These are phyloP conservation scores for Hordeum marinum DNA, from an alignment of 176 grass and related monocot genomes.

Conservation along the genomic window DNA sequence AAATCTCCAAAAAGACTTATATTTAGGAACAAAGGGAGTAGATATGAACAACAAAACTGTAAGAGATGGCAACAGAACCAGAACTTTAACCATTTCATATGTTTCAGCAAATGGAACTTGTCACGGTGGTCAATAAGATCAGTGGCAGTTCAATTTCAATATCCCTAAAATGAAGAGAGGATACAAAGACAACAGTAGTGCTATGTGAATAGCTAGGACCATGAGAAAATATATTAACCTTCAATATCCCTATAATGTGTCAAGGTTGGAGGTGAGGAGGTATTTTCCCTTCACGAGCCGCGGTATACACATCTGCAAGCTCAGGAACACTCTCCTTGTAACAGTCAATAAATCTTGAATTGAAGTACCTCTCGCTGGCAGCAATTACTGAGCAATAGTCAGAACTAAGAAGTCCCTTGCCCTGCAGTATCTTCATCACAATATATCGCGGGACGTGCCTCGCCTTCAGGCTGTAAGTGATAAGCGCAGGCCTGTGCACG, in stretches of 20 bases:
- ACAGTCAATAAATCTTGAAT: constrained; percentile 4
- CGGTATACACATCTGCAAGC: constrained; percentile 34
- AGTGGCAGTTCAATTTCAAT: not conserved
- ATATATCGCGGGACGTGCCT: constrained; percentile 28
- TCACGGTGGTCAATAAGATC: not conserved
- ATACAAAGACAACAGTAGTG: not conserved
- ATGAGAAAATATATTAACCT: not conserved
- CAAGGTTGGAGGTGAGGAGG: not conserved
- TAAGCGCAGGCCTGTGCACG: not conserved
- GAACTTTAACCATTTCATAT: not conserved
- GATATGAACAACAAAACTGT: not conserved
- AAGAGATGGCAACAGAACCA: not conserved
- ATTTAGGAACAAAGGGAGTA: too few species aligned
- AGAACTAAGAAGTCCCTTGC: constrained; percentile 19
- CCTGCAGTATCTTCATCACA: constrained; percentile 30
- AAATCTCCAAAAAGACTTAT: too few species aligned
- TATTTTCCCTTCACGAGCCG: constrained; percentile 5
- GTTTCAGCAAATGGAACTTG: not conserved
- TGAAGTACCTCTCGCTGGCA: not conserved
- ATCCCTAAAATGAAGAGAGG: not conserved
- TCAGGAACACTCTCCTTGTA: constrained; percentile 29
- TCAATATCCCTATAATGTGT: not conserved
- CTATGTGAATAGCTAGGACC: not conserved
- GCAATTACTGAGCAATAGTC: not conserved
- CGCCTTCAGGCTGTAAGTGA: constrained; percentile 30